Evolutionary conservation across 805 yeast species (phyloP).

Genomic region (Candida awuae): DNA sequence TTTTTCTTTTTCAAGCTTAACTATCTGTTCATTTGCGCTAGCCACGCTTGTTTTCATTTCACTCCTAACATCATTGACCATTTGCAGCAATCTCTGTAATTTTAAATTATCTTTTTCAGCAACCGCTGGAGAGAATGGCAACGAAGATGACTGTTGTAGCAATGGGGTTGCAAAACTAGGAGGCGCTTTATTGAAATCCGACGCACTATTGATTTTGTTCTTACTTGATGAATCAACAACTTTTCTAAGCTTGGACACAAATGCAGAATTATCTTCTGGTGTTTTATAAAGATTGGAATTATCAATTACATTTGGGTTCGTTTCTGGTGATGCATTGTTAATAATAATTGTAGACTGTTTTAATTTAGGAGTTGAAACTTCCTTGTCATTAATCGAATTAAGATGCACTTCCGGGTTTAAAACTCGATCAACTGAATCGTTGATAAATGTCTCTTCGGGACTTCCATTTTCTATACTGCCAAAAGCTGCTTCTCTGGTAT

Average conservation of each 20-base stretch:
- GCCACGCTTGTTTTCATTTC: slow-evolving; percentile 45
- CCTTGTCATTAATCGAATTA: too few species aligned
- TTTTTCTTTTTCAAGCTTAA: slow-evolving; percentile 36
- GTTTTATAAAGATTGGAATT: slow-evolving; percentile 4
- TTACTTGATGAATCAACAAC: not conserved
- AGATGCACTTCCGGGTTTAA: too few species aligned
- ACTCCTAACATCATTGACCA: slow-evolving; percentile 29
- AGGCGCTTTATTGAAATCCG: not conserved
- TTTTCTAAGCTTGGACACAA: not conserved
- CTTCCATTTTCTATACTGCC: not conserved
- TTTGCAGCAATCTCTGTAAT: slow-evolving; percentile 18
- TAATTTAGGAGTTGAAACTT: not conserved
- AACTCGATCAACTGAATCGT: too few species aligned
- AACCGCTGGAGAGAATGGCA: slow-evolving; percentile 16
- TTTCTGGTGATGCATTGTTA: not conserved
- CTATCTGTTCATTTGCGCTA: slow-evolving; percentile 49
- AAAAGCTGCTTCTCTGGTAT: not conserved
- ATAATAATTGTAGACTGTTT: not conserved
- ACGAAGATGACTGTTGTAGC: slow-evolving; percentile 1
- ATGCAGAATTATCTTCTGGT: slow-evolving; percentile 1
- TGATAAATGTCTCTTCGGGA: not conserved
- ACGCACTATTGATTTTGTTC: not conserved
- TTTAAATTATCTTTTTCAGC: slow-evolving; percentile 15
- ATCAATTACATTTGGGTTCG: not conserved
- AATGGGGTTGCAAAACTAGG: slow-evolving; percentile 3